Percentiles rank a stretch among this genome's conserved stretches.
phyloP scores from a whole-genome alignment of 2,329 filamentous ascomycete genomes.

The Nannizziopsis barbatae region DNA sequence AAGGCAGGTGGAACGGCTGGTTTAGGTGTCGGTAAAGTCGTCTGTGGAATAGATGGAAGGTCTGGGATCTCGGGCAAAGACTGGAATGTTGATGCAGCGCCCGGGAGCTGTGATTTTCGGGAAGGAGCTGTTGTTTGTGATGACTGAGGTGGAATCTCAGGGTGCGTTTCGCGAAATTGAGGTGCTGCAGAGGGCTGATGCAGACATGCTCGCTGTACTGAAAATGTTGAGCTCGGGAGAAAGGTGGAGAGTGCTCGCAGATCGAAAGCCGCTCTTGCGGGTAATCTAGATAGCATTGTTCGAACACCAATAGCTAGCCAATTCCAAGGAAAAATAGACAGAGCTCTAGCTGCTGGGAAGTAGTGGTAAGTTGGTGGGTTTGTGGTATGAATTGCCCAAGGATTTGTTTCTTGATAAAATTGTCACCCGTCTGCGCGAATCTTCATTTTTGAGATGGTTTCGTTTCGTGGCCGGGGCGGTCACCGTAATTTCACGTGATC shows the following conservation, averaged over 20 bases:
- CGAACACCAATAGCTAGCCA: neutral
- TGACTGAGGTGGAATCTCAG: slow-evolving; percentile 21
- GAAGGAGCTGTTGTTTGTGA: slow-evolving; percentile 15
- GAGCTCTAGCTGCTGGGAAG: too few relatives aligned
- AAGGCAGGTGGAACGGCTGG: slow-evolving; percentile 31
- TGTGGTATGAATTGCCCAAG: neutral
- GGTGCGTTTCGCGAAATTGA: slow-evolving; percentile 24
- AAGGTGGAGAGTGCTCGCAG: slow-evolving; percentile 5
- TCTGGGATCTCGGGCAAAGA: neutral
- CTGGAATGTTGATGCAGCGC: slow-evolving; percentile 3
- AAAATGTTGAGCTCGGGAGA: slow-evolving; percentile 7
- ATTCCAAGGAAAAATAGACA: neutral
- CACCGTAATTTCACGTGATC: slow-evolving; percentile 1
- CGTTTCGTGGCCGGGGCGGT: slow-evolving; percentile 7
- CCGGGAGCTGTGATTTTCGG: slow-evolving; percentile 18
- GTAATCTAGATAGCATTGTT: slow-evolving; percentile 31
- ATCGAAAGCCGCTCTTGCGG: slow-evolving; percentile 22
- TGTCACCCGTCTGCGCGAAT: neutral
- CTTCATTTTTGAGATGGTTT: neutral
- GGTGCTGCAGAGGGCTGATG: slow-evolving; percentile 28
- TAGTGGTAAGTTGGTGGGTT: too few relatives aligned
- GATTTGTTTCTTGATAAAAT: neutral
- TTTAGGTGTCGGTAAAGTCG: slow-evolving; percentile 20
- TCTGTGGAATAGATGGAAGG: slow-evolving; percentile 12
- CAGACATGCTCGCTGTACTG: slow-evolving; percentile 30